These are phyloP conservation scores for Acanthamoeba healyi DNA, from an alignment of 208 protist genomes.

Conservation along the genomic window DNA sequence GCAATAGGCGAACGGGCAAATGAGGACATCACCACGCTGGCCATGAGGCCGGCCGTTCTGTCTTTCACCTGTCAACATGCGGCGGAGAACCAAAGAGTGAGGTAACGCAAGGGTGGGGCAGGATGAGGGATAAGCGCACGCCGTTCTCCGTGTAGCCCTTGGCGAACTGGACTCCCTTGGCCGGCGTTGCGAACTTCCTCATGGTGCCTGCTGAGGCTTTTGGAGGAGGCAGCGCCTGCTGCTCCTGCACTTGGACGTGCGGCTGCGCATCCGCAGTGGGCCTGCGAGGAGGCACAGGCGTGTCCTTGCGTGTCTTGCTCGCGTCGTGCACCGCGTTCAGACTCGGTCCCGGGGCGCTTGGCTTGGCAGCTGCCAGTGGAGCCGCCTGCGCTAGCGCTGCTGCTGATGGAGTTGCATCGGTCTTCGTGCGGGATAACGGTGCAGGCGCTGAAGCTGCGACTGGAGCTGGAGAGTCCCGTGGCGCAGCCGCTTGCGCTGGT, in stretches of 20 bases:
- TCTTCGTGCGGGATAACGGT: too few relatives aligned
- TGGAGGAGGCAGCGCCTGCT: background rate
- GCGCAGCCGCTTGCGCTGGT: too few relatives aligned
- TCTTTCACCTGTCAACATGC: background rate
- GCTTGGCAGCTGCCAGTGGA: background rate
- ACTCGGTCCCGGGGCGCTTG: background rate
- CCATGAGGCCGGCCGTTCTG: background rate
- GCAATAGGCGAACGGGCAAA: background rate
- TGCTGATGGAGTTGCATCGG: too few relatives aligned
- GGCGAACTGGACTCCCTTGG: constrained; percentile 51
- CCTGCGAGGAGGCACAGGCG: background rate
- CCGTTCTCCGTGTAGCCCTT: constrained; percentile 46
- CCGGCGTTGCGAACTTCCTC: background rate
- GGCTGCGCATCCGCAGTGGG: background rate
- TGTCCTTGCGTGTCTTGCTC: background rate
- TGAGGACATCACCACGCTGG: constrained; percentile 53
- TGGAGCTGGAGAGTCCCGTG: too few relatives aligned
- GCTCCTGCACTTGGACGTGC: background rate
- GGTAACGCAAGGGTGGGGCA: background rate
- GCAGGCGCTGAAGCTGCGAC: too few relatives aligned
- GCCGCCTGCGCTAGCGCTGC: too few relatives aligned
- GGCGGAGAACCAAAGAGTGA: background rate
- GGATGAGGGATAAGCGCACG: background rate
- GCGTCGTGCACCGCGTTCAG: background rate
- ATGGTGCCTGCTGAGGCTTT: background rate